These are phyloP conservation scores for Thielaviopsis punctulata DNA, from an alignment of 2,329 filamentous ascomycete species.

Conservation along the genomic window DNA sequence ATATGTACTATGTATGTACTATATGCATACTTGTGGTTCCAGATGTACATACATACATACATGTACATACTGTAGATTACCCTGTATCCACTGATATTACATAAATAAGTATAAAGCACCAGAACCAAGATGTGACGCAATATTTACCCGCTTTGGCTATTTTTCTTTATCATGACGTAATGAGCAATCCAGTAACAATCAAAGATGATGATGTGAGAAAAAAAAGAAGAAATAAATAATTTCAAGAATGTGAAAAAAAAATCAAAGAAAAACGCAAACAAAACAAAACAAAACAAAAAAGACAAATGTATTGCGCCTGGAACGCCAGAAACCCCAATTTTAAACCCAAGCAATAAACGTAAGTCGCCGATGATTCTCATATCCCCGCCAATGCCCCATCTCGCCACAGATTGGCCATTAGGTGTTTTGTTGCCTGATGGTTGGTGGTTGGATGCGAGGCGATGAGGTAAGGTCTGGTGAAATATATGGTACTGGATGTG, in stretches of 20 bases:
- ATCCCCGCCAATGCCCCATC: background rate
- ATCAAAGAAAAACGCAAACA: conserved; percentile 8
- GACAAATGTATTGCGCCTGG: conserved; percentile 13
- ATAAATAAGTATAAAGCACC: no score
- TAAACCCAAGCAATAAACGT: conserved; percentile 12
- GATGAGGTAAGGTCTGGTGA: background rate
- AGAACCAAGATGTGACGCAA: conserved; percentile 7
- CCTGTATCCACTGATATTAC: no score
- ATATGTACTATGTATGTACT: no score
- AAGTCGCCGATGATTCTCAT: conserved; percentile 10
- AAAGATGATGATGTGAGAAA: conserved; percentile 3
- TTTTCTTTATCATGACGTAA: conserved; percentile 9
- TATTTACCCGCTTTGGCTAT: conserved; percentile 10
- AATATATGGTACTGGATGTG: no score
- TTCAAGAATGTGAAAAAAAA: conserved; percentile 6
- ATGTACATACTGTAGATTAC: no score
- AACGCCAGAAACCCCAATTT: conserved; percentile 13
- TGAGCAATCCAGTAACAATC: conserved; percentile 7
- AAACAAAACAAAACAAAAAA: conserved; percentile 9
- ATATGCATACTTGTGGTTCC: no score
- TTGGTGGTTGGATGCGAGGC: background rate
- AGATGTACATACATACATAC: no score
- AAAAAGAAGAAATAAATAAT: conserved; percentile 10
- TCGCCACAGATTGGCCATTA: conserved; percentile 2
- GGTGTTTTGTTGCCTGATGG: no score